Percentiles rank a stretch among this genome's conserved stretches.
Evolutionary conservation across 768 basidiomycete species (phyloP).

Genomic region (Dictyophora rubrovolvata): DNA sequence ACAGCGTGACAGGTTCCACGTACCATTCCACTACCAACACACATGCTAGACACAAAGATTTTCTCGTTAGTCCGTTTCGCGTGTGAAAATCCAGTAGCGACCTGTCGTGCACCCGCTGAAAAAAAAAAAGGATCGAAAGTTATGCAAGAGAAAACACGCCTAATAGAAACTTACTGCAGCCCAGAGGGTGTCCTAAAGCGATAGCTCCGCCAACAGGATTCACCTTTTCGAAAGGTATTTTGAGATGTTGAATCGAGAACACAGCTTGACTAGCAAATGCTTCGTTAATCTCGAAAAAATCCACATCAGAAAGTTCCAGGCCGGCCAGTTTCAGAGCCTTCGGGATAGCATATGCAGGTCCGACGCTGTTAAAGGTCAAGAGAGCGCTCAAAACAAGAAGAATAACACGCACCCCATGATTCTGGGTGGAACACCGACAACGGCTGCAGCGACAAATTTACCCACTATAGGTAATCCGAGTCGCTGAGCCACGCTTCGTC

Average conservation of each 20-base stretch:
- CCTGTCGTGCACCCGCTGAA: slow-evolving; percentile 73
- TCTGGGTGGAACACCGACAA: slow-evolving; percentile 73
- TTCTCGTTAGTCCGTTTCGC: slow-evolving; percentile 67
- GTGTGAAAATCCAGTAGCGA: slow-evolving; percentile 70
- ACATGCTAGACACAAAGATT: slow-evolving; percentile 87
- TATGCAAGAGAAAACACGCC: slow-evolving; percentile 6
- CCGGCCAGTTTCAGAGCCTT: slow-evolving; percentile 38
- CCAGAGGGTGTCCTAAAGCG: slow-evolving; percentile 82
- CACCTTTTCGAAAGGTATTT: slow-evolving; percentile 67
- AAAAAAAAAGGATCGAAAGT: neutral
- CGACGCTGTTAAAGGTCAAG: slow-evolving; percentile 32
- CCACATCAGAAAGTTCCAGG: slow-evolving; percentile 58
- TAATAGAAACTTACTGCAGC: slow-evolving; percentile 49
- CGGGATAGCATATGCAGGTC: slow-evolving; percentile 83
- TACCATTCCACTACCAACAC: slow-evolving; percentile 75
- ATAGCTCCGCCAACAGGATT: slow-evolving; percentile 86
- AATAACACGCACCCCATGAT: slow-evolving; percentile 53
- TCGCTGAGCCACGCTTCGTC: slow-evolving; percentile 69
- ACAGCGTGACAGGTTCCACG: neutral
- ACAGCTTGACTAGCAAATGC: slow-evolving; percentile 73
- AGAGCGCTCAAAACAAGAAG: neutral
- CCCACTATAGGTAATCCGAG: slow-evolving; percentile 81
- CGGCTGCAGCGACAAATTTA: slow-evolving; percentile 65
- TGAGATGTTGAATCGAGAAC: slow-evolving; percentile 58
- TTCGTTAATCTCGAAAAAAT: slow-evolving; percentile 90